Evolutionary conservation across 345 rosid species (phyloP).

Genomic region (Eucalyptus cloeziana): DNA sequence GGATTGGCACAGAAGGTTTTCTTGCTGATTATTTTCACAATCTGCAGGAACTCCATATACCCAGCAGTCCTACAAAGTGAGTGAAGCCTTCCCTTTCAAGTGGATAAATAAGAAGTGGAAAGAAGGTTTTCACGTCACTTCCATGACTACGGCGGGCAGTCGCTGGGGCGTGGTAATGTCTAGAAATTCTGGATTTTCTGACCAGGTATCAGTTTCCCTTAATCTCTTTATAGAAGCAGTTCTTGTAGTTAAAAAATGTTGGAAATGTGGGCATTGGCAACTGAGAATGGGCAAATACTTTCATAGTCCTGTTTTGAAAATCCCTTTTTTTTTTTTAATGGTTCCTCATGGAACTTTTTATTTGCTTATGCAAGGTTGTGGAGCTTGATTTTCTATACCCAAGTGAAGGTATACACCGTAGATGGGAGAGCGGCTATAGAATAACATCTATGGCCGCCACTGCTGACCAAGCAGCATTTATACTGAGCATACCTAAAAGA

Average conservation of each 20-base stretch:
- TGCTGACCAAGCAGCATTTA: slow-evolving; percentile 86
- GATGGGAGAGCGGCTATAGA: slow-evolving; percentile 91
- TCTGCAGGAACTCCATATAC: slow-evolving; percentile 81
- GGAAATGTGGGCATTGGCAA: not conserved
- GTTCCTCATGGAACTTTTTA: not conserved
- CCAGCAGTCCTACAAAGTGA: slow-evolving; percentile 97
- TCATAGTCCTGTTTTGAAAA: not conserved
- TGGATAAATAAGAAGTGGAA: slow-evolving; percentile 99
- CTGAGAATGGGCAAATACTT: not conserved
- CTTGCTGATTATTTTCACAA: not conserved
- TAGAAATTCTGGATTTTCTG: slow-evolving; percentile 76
- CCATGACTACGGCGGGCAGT: slow-evolving; percentile 92
- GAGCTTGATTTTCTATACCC: slow-evolving; percentile 95
- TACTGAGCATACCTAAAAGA: slow-evolving; percentile 77
- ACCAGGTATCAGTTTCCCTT: slow-evolving; percentile 45
- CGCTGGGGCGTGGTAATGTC: slow-evolving; percentile 99
- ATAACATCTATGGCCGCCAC: slow-evolving; percentile 95
- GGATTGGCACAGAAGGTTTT: not conserved
- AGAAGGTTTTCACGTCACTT: slow-evolving; percentile 96
- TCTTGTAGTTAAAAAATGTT: not conserved
- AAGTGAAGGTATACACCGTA: slow-evolving; percentile 86
- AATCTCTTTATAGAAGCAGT: not conserved
- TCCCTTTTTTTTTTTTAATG: not conserved
- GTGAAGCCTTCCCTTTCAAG: slow-evolving; percentile 93
- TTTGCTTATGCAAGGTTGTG: slow-evolving; percentile 47